Evolutionary conservation across 305 asterid genomes (phyloP).

Genomic region (Solanum hybrid): DNA sequence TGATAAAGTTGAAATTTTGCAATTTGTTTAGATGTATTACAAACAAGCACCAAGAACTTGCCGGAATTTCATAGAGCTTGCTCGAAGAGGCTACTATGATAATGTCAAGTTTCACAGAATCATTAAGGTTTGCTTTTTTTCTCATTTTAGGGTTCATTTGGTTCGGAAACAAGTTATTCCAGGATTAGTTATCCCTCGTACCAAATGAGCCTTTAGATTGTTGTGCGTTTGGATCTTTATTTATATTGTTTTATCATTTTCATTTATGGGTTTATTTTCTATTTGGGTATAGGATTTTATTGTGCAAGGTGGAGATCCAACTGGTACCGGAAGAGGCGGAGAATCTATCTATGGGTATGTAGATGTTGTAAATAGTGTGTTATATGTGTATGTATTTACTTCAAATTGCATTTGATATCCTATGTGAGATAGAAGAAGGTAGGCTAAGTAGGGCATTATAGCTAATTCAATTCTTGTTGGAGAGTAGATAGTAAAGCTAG

Average conservation of each 20-base stretch:
- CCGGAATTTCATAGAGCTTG: slow-evolving; percentile 77
- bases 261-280: background rate
- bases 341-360: slow-evolving; percentile 85
- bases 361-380: background rate
- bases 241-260: background rate
- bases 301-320: slow-evolving; percentile 98
- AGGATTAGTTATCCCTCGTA: background rate
- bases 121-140: slow-evolving; percentile 44
- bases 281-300: slow-evolving; percentile 53
- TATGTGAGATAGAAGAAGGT: background rate
- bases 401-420: background rate
- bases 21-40: slow-evolving; percentile 55
- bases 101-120: slow-evolving; percentile 90
- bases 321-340: slow-evolving; percentile 96
- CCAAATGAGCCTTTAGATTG: background rate
- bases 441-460: background rate
- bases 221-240: background rate
- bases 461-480: background rate
- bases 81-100: slow-evolving; percentile 86
- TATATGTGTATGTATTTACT: background rate
- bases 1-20: background rate
- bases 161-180: background rate
- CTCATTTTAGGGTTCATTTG: background rate
- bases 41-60: slow-evolving; percentile 92
- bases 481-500: background rate